Percentiles rank a stretch among this genome's conserved stretches.
Conservation (phyloP, 352 stramenopile species). For the Phytophthora sp. region DNA sequence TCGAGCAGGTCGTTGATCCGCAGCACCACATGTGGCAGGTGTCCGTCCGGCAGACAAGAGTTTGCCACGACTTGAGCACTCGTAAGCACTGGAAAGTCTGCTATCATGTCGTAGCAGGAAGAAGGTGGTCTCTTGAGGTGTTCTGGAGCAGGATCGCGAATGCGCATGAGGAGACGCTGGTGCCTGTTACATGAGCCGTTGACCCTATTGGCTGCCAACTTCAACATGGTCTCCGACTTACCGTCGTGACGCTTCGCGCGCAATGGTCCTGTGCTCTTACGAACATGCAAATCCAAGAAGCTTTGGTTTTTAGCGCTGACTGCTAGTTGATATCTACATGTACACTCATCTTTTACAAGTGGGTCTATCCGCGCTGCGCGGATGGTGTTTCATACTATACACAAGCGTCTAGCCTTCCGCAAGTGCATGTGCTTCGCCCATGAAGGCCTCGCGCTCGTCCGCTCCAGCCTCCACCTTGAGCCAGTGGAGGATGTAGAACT, state of each 20-base stretch:
- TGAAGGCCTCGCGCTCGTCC: conserved; percentile 23
- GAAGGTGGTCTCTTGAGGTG: too few relatives aligned
- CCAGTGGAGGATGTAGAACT: conserved; percentile 41
- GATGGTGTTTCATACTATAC: conserved; percentile 24
- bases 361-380: conserved; percentile 4
- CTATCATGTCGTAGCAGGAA: too few relatives aligned
- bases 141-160: conserved; percentile 2
- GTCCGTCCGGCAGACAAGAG: conserved; percentile 8
- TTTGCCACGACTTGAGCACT: conserved; percentile 5
- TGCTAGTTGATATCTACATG: conserved; percentile 4
- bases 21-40: conserved; percentile 21
- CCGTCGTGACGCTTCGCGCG: not conserved
- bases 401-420: conserved; percentile 21
- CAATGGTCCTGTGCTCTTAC: not conserved
- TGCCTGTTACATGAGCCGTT: too few relatives aligned
- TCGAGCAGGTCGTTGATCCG: conserved; percentile 19
- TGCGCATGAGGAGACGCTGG: too few relatives aligned
- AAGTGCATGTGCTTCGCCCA: conserved; percentile 19
- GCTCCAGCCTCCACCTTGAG: conserved; percentile 27
- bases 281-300: not conserved
- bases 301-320: too few relatives aligned
- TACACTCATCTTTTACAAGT: conserved; percentile 20
- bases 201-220: not conserved
- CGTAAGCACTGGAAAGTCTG: conserved; percentile 13
- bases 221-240: not conserved